phyloP scores from a whole-genome alignment of 2,329 filamentous ascomycete species.

The Fusarium annulatum region DNA sequence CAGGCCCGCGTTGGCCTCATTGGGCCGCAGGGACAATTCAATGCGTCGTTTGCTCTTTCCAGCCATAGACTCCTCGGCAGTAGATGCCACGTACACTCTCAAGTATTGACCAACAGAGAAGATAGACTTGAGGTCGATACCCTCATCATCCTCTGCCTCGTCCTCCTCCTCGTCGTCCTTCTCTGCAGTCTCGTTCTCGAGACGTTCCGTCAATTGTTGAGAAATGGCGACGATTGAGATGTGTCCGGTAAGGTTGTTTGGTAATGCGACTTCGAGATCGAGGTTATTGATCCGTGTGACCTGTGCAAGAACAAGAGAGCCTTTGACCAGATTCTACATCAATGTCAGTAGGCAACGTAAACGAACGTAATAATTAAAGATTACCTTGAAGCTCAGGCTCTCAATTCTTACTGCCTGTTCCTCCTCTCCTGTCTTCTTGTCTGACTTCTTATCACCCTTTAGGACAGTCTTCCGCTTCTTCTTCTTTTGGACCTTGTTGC shows the following conservation, averaged over 20 bases:
- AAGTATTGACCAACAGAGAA: conserved; percentile 90
- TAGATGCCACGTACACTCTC: conserved; percentile 84
- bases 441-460: conserved; percentile 64
- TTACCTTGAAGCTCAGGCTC: conserved; percentile 88
- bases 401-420: conserved; percentile 78
- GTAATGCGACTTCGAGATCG: conserved; percentile 83
- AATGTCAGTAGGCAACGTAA: conserved; percentile 39
- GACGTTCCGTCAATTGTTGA: conserved; percentile 76
- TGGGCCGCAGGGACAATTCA: conserved; percentile 85
- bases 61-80: conserved; percentile 70
- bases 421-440: conserved; percentile 54
- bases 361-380: conserved; percentile 11
- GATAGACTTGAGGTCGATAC: conserved; percentile 77
- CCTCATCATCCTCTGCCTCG: conserved; percentile 62
- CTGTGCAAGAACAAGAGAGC: conserved; percentile 88
- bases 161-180: conserved; percentile 66
- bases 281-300: conserved; percentile 83
- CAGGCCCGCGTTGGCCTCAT: conserved; percentile 80
- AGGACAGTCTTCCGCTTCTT: conserved; percentile 67
- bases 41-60: conserved; percentile 82
- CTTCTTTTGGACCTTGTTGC: conserved; percentile 58
- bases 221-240: conserved; percentile 94
- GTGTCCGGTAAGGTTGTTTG: conserved; percentile 92
- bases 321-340: conserved; percentile 79
- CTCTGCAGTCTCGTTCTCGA: conserved; percentile 73